Evolutionary conservation across 2,329 filamentous ascomycete species (phyloP), one percentile per base, ranked within the genome.

Genomic region (Blastomyces gilchristii): DNA sequence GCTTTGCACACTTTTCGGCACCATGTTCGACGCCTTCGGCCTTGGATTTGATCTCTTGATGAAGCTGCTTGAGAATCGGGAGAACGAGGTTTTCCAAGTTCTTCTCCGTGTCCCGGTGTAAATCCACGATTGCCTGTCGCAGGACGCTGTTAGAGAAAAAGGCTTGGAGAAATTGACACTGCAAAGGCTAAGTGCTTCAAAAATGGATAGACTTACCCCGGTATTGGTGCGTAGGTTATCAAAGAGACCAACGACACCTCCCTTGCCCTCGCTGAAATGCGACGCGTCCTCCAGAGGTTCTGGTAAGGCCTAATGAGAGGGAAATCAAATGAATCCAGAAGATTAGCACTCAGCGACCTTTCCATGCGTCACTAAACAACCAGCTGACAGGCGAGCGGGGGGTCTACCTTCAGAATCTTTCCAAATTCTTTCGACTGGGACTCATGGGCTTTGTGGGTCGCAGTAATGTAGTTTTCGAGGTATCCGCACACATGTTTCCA

Each of bases 21-120:
- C 93, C 92, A 65, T 86, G 83, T 53, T 84, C 82, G 59, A 99
- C 83, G 77, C 97, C 92, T 81, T 97, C 97, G 67, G 85, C 83
- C 81, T 97, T 97, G 79, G 89, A 87, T 83, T 97, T 99, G 81
- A 99, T 94, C 75, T 97, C 94, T 74, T 90, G 87, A 79, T 97
- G 92, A 58, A 99, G 82, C 61, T 91, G 88, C 70, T 95, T 90
- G 72, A 99, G 87, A 67, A 93, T 87, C 47, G 93, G 94, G 25
- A 96, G 82, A 39, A 97, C 89, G 16, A 87, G 87, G 64, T 87
- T 87, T 77, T 93, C 96, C 68, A 99, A 83, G 69, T 86, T 90
- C 81, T 94, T 94, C 70, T 94, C 91, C 6, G 92, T 96, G 75
- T 97, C 93, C 69, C 87, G 79, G 75, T 97, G 93, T 72, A 89